phyloP scores from a whole-genome alignment of 345 rosid genomes.

The Bretschneidera sinensis region DNA sequence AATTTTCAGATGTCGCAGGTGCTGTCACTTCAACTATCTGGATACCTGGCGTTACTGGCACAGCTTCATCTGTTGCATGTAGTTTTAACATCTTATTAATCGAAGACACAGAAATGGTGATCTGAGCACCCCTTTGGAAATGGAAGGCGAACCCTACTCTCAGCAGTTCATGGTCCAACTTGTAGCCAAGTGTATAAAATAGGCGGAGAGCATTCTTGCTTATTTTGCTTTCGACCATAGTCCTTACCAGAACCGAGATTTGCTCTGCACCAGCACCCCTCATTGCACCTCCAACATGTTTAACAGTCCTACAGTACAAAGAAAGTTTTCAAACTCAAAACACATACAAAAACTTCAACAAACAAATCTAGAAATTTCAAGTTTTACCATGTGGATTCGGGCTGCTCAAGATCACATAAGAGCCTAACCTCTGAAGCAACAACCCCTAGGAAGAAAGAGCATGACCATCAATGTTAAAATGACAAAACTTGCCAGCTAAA shows the following conservation, averaged over 20 bases:
- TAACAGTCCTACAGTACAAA: slow-evolving; percentile 55
- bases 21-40: slow-evolving; percentile 96
- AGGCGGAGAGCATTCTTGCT: slow-evolving; percentile 83
- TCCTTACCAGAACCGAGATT: slow-evolving; percentile 75
- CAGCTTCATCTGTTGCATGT: slow-evolving; percentile 86
- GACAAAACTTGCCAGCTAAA: not conserved
- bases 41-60: slow-evolving; percentile 93
- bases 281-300: slow-evolving; percentile 89
- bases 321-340: slow-evolving; percentile 6
- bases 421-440: slow-evolving; percentile 77
- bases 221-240: slow-evolving; percentile 88
- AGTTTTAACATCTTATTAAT: slow-evolving; percentile 76
- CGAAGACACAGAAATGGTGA: slow-evolving; percentile 76
- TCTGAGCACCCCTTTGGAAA: slow-evolving; percentile 71
- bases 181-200: slow-evolving; percentile 82
- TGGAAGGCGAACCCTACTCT: slow-evolving; percentile 87
- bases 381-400: slow-evolving; percentile 76
- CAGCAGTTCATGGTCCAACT: slow-evolving; percentile 85
- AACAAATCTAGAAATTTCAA: not conserved
- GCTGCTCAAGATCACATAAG: slow-evolving; percentile 84
- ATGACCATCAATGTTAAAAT: slow-evolving; percentile 2
- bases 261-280: slow-evolving; percentile 95
- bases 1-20: slow-evolving; percentile 83
- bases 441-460: slow-evolving; percentile 36
- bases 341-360: not conserved